Evolutionary conservation across 129 eudicot species (phyloP).

Genomic region (Chrysanthemum lavandulifolium): DNA sequence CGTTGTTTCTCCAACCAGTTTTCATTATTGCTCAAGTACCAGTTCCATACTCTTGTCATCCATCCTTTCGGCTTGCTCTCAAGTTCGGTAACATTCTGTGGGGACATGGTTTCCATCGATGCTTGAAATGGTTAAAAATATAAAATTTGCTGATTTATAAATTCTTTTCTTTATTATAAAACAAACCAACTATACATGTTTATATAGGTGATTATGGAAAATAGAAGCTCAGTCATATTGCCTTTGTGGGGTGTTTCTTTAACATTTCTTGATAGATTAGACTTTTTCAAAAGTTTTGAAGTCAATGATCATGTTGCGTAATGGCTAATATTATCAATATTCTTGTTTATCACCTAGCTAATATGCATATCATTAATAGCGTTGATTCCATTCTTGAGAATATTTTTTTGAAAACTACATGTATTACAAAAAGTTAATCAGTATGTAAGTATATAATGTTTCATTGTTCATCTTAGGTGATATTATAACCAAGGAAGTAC

Average conservation of each 20-base stretch:
- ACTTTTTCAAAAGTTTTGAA: slow-evolving; percentile 11
- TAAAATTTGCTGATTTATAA: neutral
- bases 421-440: neutral
- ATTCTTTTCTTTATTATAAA: neutral
- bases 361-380: neutral
- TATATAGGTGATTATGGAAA: neutral
- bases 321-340: neutral
- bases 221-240: slow-evolving; percentile 1
- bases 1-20: slow-evolving; percentile 42
- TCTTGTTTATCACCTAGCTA: neutral
- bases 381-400: neutral
- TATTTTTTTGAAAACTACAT: neutral
- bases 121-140: neutral
- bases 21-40: slow-evolving; percentile 12
- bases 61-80: slow-evolving; percentile 5
- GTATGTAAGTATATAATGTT: neutral
- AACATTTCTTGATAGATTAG: slow-evolving; percentile 7
- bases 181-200: neutral
- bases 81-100: neutral
- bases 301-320: slow-evolving; percentile 25
- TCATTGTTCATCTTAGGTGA: neutral
- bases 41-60: slow-evolving; percentile 19
- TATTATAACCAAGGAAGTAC: too few relatives aligned
- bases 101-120: neutral
- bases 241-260: slow-evolving; percentile 13